A percentile compares a stretch with the other conserved stretches of the same genome.
phyloP scores from a whole-genome alignment of 164 flowering plant species.

The Aristolochia contorta region DNA sequence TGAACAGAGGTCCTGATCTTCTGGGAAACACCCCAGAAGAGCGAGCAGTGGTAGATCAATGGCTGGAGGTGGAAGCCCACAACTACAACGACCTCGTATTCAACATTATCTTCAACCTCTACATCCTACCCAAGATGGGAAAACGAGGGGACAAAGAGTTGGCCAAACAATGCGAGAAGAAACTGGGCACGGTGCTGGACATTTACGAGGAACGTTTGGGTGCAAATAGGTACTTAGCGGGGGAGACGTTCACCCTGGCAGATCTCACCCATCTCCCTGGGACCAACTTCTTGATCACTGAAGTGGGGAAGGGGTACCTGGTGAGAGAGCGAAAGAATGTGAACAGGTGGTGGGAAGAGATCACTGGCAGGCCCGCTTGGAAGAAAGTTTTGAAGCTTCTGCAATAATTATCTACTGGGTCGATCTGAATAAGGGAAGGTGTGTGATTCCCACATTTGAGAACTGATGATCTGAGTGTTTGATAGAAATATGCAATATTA shows the following conservation, averaged over 20 bases:
- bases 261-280: slow-evolving; percentile 57
- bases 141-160: slow-evolving; percentile 25
- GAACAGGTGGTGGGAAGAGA: slow-evolving; percentile 61
- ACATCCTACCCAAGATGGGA: slow-evolving; percentile 47
- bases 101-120: slow-evolving; percentile 35
- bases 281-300: slow-evolving; percentile 29
- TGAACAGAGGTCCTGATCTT: slow-evolving; percentile 32
- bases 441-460: too few relatives aligned
- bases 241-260: slow-evolving; percentile 45
- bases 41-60: slow-evolving; percentile 62
- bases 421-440: background rate
- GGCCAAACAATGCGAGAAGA: slow-evolving; percentile 25
- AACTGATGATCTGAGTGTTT: too few relatives aligned
- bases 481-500: too few relatives aligned
- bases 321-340: slow-evolving; percentile 39
- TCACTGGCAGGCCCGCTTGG: slow-evolving; percentile 63
- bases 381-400: slow-evolving; percentile 32
- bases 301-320: slow-evolving; percentile 32
- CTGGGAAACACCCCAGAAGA: slow-evolving; percentile 50
- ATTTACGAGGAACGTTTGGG: slow-evolving; percentile 47
- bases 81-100: slow-evolving; percentile 44
- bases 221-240: slow-evolving; percentile 44
- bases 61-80: slow-evolving; percentile 80
- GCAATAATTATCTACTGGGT: too few relatives aligned
- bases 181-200: slow-evolving; percentile 54